Conservation (phyloP, 306 rosid species). For the Cicer cuneatum region DNA sequence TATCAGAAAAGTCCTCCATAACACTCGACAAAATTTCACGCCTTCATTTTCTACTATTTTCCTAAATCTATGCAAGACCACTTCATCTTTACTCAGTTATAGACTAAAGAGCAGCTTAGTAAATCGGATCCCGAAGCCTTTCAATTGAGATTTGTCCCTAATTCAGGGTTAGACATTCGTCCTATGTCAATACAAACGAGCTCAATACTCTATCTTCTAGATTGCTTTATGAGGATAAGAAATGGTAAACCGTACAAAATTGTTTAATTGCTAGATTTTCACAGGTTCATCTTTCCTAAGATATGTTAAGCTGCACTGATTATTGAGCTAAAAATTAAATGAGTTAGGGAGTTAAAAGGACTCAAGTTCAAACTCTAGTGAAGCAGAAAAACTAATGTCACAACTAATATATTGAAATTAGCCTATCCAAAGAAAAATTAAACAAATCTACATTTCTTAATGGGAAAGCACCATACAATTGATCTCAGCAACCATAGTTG, state of each 20-base stretch:
- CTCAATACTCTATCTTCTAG: not conserved
- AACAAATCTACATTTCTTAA: not conserved
- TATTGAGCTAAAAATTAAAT: not conserved
- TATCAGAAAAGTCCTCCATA: not conserved
- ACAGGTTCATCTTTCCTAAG: not conserved
- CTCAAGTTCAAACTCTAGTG: too few species aligned
- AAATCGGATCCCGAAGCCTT: not conserved
- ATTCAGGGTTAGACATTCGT: not conserved
- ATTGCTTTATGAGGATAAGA: not conserved
- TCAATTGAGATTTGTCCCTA: not conserved
- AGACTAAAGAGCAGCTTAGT: not conserved
- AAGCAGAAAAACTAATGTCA: too few species aligned
- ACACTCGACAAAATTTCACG: too few species aligned
- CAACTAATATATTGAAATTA: too few species aligned
- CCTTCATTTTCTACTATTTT: too few species aligned
- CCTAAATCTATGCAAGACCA: too few species aligned
- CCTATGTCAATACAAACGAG: not conserved
- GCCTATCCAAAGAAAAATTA: too few species aligned
- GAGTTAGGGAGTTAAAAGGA: too few species aligned
- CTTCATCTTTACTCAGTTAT: not conserved
- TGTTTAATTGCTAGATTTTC: not conserved
- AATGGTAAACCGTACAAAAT: too few species aligned
- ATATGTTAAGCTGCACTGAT: not conserved
- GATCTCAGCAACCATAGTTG: constrained; percentile 7
- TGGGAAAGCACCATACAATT: not conserved